A percentile compares a stretch with the other conserved stretches of the same genome.
Conservation (phyloP, 148 eudicot species). For the Agrostemma githago region DNA sequence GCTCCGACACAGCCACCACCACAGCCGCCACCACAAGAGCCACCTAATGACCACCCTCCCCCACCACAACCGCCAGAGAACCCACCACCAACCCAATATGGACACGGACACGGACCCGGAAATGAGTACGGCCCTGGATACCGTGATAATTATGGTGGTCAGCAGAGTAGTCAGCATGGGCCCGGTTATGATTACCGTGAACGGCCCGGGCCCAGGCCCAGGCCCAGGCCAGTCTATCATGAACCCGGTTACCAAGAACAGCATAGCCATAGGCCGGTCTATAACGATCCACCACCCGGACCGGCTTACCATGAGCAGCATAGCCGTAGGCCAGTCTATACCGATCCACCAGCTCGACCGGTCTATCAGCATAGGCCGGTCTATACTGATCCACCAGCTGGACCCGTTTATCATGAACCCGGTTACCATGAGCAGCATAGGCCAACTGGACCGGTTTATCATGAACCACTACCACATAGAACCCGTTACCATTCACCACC, state of each 20-base stretch:
- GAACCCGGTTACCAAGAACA: conserved; percentile 15
- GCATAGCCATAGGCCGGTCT: conserved; percentile 23
- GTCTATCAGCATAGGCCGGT: too few species aligned
- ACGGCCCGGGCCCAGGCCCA: neutral
- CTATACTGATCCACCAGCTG: too few species aligned
- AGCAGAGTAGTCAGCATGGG: neutral
- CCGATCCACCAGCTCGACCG: neutral
- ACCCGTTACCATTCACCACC: neutral
- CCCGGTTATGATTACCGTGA: conserved; percentile 12
- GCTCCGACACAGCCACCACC: neutral
- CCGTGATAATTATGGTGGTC: conserved; percentile 15
- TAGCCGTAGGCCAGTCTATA: too few species aligned
- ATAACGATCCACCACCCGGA: conserved; percentile 4
- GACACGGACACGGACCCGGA: conserved; percentile 30
- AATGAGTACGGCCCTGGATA: conserved; percentile 15
- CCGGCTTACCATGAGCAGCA: conserved; percentile 5
- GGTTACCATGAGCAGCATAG: conserved; percentile 4
- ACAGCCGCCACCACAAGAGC: conserved; percentile 21
- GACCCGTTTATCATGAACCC: neutral
- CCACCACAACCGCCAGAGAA: conserved; percentile 31
- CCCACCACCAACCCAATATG: conserved; percentile 36
- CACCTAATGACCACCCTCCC: conserved; percentile 29
- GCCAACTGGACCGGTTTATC: neutral
- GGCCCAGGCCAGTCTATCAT: conserved; percentile 14
- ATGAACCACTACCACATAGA: conserved; percentile 9